Evolutionary conservation across 2,329 filamentous ascomycete genomes (phyloP), one percentile per base, ranked within the genome.

Genomic region (Emericellopsis atlantica): DNA sequence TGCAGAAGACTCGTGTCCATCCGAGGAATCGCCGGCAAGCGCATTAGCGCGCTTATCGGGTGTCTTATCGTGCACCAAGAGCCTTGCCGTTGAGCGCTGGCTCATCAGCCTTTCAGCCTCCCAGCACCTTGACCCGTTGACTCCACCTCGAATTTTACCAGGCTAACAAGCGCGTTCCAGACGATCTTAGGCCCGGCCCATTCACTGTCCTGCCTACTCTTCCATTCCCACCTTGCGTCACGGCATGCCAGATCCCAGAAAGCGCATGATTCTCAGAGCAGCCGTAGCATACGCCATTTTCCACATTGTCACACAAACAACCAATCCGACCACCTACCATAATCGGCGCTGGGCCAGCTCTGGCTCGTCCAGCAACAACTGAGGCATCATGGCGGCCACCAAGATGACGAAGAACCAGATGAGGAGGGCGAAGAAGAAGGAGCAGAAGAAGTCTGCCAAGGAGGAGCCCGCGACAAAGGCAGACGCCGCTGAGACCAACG

Each of bases 351-450:
- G 51, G 44, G 47, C 48, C 42, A 44, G 34, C 44, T 43, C 48
- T 12, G 40, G 40, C 39, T 51, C 54, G 32, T 26, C 39, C 18
- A 16, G 32, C 16, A 14, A 14, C 23, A 29, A 29, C 26, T 29
- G 10, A 24, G 18, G 67, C 60, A 36, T 36, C 56, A 81, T 81
- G 77, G 76, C 74, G 54, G 60, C 68, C 49, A 62, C 71, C 50
- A 93, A 90, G 68, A 79, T 83, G 69, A 88, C 83, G 59, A 96
- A 95, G 70, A 95, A 95, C 64, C 87, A 94, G 65, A 81, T 89
- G 69, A 78, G 88, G 60, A 80, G 90, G 60, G 84, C 87, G 38
- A 89, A 90, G 70, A 95, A 92, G 76, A 95, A 95, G 79, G 84
- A 87, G 53, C 78, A 86, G 57, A 93, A 93, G 67, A 79, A 79